Percentiles rank a stretch among this genome's conserved stretches.
These are phyloP conservation scores for Tuber borchii DNA, from an alignment of 495 filamentous ascomycete species.

Conservation along the genomic window DNA sequence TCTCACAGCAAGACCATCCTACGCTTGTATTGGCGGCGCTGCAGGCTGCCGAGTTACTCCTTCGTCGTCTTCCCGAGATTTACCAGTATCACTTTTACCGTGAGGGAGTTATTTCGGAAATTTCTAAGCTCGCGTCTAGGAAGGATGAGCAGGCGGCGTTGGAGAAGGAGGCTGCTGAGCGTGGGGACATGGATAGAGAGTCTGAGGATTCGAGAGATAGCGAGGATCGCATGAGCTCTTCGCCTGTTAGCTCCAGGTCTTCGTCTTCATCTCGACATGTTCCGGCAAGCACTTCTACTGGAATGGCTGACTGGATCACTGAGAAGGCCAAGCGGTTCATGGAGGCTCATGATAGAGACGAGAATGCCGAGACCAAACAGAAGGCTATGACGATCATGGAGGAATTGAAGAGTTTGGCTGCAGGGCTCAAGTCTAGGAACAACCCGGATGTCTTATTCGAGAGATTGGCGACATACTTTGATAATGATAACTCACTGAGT, in stretches of 20 bases:
- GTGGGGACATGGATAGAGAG: constrained; percentile 40
- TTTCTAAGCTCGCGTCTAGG: constrained; percentile 61
- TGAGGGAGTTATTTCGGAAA: constrained; percentile 91
- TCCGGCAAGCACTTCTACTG: constrained; percentile 51
- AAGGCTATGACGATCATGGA: constrained; percentile 70
- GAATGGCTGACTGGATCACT: constrained; percentile 66
- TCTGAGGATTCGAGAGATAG: constrained; percentile 40
- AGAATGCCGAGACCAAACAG: constrained; percentile 61
- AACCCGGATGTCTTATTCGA: constrained; percentile 51
- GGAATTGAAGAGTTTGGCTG: constrained; percentile 63
- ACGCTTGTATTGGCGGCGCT: constrained; percentile 78
- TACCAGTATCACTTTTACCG: constrained; percentile 97
- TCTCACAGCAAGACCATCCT: constrained; percentile 91
- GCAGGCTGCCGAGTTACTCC: constrained; percentile 78
- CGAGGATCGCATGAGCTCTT: constrained; percentile 56
- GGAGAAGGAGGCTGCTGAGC: constrained; percentile 48
- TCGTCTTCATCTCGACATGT: constrained; percentile 51
- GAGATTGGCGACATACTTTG: constrained; percentile 77
- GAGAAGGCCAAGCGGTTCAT: constrained; percentile 73
- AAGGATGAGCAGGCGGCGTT: constrained; percentile 38
- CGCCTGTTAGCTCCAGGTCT: constrained; percentile 59
- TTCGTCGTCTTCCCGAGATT: constrained; percentile 73
- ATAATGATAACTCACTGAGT: constrained; percentile 71
- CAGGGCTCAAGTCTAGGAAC: constrained; percentile 33
- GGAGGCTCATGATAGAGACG: constrained; percentile 69